Evolutionary conservation across 306 rosid genomes (phyloP).

Genomic region (Sechiopsis laciniata): DNA sequence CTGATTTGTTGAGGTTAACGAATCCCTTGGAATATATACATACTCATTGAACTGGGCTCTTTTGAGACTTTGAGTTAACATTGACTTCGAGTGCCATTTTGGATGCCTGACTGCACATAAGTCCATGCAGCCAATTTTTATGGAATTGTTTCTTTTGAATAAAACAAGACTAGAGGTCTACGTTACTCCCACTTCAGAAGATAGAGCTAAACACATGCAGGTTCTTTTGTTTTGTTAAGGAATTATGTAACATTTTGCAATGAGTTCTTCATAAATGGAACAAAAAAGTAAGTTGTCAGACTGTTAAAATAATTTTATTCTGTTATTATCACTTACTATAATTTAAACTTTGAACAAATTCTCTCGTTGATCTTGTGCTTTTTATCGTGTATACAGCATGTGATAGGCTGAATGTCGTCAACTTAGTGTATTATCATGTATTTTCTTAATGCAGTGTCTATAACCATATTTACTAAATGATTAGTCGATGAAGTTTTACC

Average conservation of each 20-base stretch:
- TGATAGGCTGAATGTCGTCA: not conserved
- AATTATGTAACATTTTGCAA: slow-evolving; percentile 39
- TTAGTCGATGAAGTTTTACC: not conserved
- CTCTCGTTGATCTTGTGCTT: not conserved
- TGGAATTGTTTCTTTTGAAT: slow-evolving; percentile 1
- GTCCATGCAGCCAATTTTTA: slow-evolving; percentile 9
- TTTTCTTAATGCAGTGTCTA: not conserved
- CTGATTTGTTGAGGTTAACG: not conserved
- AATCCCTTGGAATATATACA: slow-evolving; percentile 4
- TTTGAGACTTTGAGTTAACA: not conserved
- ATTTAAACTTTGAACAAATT: not conserved
- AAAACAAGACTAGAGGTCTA: slow-evolving; percentile 16
- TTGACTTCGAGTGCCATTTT: slow-evolving; percentile 1
- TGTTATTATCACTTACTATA: slow-evolving; percentile 11
- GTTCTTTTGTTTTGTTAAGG: slow-evolving; percentile 42
- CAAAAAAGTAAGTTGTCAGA: slow-evolving; percentile 46
- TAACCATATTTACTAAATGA: not conserved
- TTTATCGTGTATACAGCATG: not conserved
- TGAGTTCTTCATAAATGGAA: slow-evolving; percentile 34
- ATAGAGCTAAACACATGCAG: slow-evolving; percentile 28
- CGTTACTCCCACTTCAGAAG: slow-evolving; percentile 27
- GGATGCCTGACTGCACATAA: slow-evolving; percentile 12
- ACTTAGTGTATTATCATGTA: not conserved
- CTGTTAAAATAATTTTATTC: slow-evolving; percentile 13
- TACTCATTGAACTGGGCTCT: not conserved